phyloP scores from a whole-genome alignment of 805 yeast species.

The Wickerhamiella musiphila region DNA sequence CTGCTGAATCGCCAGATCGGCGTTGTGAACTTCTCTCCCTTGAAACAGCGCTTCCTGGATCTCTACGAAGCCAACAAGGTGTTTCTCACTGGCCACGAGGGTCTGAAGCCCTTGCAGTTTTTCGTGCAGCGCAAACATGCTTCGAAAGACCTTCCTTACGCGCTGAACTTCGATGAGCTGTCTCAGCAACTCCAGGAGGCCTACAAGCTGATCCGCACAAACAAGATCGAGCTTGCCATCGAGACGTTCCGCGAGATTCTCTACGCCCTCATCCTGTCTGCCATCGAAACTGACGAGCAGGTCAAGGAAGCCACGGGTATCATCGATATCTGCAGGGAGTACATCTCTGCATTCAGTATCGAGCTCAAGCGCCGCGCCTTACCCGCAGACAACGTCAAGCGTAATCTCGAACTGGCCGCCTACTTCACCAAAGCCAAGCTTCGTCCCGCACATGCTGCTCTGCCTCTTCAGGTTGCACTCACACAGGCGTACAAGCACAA shows the following conservation, averaged over 20 bases:
- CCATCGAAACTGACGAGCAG: slow-evolving; percentile 62
- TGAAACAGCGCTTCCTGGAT: slow-evolving; percentile 65
- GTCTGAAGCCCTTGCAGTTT: slow-evolving; percentile 50
- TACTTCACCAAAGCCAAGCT: slow-evolving; percentile 78
- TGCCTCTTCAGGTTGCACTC: slow-evolving; percentile 92
- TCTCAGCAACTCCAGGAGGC: slow-evolving; percentile 51
- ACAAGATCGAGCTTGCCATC: slow-evolving; percentile 70
- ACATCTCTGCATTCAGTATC: slow-evolving; percentile 79
- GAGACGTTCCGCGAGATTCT: slow-evolving; percentile 61
- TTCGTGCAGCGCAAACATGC: slow-evolving; percentile 43
- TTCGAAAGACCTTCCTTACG: slow-evolving; percentile 38
- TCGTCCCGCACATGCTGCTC: slow-evolving; percentile 65
- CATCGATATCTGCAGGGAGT: slow-evolving; percentile 63
- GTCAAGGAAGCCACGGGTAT: slow-evolving; percentile 60
- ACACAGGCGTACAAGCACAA: slow-evolving; percentile 76
- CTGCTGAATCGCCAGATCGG: slow-evolving; percentile 82
- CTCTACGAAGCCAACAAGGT: slow-evolving; percentile 69
- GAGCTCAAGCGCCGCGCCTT: slow-evolving; percentile 78
- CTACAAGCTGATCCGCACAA: slow-evolving; percentile 65
- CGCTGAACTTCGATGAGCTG: slow-evolving; percentile 58
- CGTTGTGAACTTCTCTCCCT: slow-evolving; percentile 70
- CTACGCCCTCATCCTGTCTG: slow-evolving; percentile 52
- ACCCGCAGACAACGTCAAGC: slow-evolving; percentile 44
- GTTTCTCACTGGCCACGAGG: slow-evolving; percentile 55
- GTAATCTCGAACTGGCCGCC: slow-evolving; percentile 88